Percentiles rank a stretch among this genome's conserved stretches.
Evolutionary conservation across 768 basidiomycete species (phyloP).

Genomic region (Boletus edulis): DNA sequence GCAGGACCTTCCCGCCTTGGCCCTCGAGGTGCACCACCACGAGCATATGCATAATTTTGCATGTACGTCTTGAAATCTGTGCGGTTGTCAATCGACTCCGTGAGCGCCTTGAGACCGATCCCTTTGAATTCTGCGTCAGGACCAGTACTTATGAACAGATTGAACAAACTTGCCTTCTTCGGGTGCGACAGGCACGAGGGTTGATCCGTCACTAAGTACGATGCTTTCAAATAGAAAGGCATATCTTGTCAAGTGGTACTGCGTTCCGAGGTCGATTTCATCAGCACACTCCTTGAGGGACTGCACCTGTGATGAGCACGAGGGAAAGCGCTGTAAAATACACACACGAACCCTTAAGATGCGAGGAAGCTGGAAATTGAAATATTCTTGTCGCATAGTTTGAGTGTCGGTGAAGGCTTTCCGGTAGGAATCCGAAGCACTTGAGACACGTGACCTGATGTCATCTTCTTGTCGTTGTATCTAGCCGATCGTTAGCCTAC

Average conservation of each 20-base stretch:
- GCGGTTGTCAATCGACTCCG: slow-evolving; percentile 91
- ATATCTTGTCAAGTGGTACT: slow-evolving; percentile 94
- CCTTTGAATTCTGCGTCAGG: slow-evolving; percentile 32
- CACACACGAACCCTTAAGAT: slow-evolving; percentile 75
- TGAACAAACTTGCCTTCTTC: slow-evolving; percentile 58
- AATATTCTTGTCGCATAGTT: slow-evolving; percentile 92
- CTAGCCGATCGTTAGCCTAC: slow-evolving; percentile 34
- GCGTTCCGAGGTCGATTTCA: slow-evolving; percentile 96
- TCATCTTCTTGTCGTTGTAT: slow-evolving; percentile 95
- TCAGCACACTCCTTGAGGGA: slow-evolving; percentile 93
- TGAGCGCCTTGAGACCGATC: slow-evolving; percentile 78
- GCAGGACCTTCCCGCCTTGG: slow-evolving; percentile 85
- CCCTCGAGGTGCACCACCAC: slow-evolving; percentile 63
- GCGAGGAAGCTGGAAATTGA: slow-evolving; percentile 94
- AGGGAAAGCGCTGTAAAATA: background rate
- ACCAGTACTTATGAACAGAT: background rate
- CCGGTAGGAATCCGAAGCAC: slow-evolving; percentile 82
- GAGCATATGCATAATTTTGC: slow-evolving; percentile 95
- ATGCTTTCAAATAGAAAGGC: slow-evolving; percentile 93
- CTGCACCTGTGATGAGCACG: slow-evolving; percentile 37
- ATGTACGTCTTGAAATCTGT: slow-evolving; percentile 95
- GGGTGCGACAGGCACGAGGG: slow-evolving; percentile 66
- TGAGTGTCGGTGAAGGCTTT: slow-evolving; percentile 91
- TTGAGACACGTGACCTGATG: slow-evolving; percentile 79
- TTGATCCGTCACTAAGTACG: slow-evolving; percentile 83